Evolutionary conservation across 495 filamentous ascomycete species (phyloP).

Genomic region (Apiosordaria backusii): DNA sequence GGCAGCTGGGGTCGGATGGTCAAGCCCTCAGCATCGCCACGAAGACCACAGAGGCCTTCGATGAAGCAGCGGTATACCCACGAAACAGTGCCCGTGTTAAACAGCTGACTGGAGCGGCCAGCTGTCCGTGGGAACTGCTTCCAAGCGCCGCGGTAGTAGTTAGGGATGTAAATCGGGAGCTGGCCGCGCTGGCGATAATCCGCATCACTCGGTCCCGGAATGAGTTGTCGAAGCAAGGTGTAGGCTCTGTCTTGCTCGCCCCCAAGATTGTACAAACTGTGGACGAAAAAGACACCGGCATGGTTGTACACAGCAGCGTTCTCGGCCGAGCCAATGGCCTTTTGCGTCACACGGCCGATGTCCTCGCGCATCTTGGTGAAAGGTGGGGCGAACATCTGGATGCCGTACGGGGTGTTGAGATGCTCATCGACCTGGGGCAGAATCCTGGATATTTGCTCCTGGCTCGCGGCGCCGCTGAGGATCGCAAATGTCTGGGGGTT

Average conservation of each 20-base stretch:
- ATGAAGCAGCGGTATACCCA: constrained; percentile 55
- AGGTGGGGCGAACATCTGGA: constrained; percentile 52
- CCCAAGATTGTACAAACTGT: constrained; percentile 48
- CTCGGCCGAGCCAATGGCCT: constrained; percentile 54
- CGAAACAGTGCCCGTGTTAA: constrained; percentile 56
- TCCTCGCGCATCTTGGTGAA: constrained; percentile 55
- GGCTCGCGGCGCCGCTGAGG: constrained; percentile 47
- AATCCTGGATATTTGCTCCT: constrained; percentile 42
- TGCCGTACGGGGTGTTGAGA: constrained; percentile 51
- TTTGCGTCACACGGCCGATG: constrained; percentile 56
- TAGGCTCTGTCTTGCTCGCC: constrained; percentile 50
- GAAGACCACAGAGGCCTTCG: constrained; percentile 52
- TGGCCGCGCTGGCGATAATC: constrained; percentile 54
- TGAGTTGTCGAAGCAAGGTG: constrained; percentile 46
- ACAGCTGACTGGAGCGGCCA: constrained; percentile 52
- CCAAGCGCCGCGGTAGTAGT: constrained; percentile 55
- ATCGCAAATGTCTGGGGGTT: constrained; percentile 56
- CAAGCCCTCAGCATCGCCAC: constrained; percentile 46
- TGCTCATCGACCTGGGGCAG: constrained; percentile 49
- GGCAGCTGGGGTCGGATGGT: constrained; percentile 49
- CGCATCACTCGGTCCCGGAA: constrained; percentile 48
- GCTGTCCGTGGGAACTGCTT: constrained; percentile 49
- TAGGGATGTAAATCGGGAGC: constrained; percentile 54
- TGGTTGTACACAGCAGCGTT: constrained; percentile 58
- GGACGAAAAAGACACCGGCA: constrained; percentile 51